Evolutionary conservation across 306 rosid genomes (phyloP).

Genomic region (Pterocarpus santalinus): DNA sequence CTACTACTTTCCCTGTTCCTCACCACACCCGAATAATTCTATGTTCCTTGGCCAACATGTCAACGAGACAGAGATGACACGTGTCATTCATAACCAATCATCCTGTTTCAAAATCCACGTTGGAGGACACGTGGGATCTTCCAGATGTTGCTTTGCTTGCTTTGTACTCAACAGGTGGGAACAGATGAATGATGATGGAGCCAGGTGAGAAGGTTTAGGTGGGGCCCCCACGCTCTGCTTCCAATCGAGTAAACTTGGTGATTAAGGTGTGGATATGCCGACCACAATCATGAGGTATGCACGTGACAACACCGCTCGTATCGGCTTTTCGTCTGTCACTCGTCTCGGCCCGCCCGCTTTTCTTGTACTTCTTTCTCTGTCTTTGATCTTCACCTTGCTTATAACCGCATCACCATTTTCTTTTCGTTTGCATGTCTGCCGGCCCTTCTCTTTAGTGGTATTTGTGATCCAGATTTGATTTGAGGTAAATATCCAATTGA

Average conservation of each 20-base stretch:
- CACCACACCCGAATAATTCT: neutral
- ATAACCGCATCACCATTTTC: neutral
- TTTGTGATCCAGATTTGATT: no score
- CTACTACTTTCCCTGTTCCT: neutral
- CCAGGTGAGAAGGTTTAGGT: constrained; percentile 43
- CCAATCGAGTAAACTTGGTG: constrained; percentile 45
- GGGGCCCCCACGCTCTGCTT: constrained; percentile 31
- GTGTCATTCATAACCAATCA: constrained; percentile 35
- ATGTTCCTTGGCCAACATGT: neutral
- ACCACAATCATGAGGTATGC: constrained; percentile 59
- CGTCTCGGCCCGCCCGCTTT: constrained; percentile 45
- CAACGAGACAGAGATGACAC: constrained; percentile 9
- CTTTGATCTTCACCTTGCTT: constrained; percentile 23
- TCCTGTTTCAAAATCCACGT: constrained; percentile 44
- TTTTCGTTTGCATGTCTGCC: neutral
- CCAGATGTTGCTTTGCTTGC: constrained; percentile 52
- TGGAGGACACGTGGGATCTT: constrained; percentile 59
- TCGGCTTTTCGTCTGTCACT: constrained; percentile 49
- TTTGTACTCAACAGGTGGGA: constrained; percentile 49
- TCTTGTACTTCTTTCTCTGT: constrained; percentile 31
- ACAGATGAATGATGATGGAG: neutral
- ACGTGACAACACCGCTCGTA: constrained; percentile 52
- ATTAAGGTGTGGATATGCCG: constrained; percentile 57
- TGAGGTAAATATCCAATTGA: no score
- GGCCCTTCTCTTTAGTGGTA: neutral